A percentile compares a stretch with the other conserved stretches of the same genome.
Evolutionary conservation across 2,329 filamentous ascomycete genomes (phyloP).

Genomic region (Ceratocystis cubensis): DNA sequence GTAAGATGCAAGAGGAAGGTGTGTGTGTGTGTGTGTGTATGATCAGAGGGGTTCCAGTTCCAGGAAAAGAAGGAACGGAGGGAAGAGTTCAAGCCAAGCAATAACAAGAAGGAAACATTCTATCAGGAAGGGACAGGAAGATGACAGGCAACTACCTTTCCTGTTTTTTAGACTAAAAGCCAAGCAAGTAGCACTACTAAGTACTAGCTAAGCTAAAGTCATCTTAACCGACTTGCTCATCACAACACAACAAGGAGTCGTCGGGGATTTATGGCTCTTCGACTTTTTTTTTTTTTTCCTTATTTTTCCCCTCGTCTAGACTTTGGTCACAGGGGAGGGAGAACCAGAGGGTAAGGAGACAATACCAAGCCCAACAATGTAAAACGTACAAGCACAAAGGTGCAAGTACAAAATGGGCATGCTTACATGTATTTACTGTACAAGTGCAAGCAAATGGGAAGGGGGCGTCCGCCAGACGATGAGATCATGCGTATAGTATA

Average conservation of each 20-base stretch:
- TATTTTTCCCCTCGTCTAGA: not conserved
- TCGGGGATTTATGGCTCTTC: slow-evolving; percentile 2
- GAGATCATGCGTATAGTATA: not conserved
- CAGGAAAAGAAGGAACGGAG: not conserved
- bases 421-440: not conserved
- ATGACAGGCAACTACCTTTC: slow-evolving; percentile 11
- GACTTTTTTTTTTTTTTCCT: not conserved
- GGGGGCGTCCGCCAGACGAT: not conserved
- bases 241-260: slow-evolving; percentile 1
- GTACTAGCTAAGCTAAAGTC: slow-evolving; percentile 5
- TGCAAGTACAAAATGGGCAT: not conserved
- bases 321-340: not conserved
- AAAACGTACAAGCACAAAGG: not conserved
- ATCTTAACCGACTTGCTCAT: slow-evolving; percentile 8
- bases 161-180: not conserved
- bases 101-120: not conserved
- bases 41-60: slow-evolving; percentile 1
- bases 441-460: not conserved
- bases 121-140: not conserved
- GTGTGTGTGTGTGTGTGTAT: not conserved
- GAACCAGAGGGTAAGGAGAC: not conserved
- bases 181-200: not conserved
- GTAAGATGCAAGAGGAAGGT: not conserved
- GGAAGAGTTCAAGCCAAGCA: not conserved
- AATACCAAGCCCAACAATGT: not conserved